Evolutionary conservation across 1,284 basidiomycete species (phyloP), one percentile per base, ranked within the genome.

Genomic region (Rhodotorula sp.): DNA sequence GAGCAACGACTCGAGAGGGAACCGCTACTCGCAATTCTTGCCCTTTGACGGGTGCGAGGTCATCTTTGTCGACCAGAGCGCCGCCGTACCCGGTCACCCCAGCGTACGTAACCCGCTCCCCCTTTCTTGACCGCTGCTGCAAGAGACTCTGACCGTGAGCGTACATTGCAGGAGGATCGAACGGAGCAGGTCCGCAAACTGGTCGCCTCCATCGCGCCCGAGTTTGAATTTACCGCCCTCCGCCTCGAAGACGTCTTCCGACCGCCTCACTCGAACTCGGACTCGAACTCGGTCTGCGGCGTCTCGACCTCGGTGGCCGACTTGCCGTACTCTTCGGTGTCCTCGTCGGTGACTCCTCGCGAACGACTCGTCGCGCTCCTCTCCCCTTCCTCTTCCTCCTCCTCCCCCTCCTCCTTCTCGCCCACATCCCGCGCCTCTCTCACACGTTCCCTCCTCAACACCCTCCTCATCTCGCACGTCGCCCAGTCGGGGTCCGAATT

Each of bases 51-150:
- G 47, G 14, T 58, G 62, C 28, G 62, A 67, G 50, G 65, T 73
- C 8, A 62, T 72, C 21, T 73, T 54, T 34, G 60, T 75, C 31
- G 74, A 75, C 28, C 67, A 73, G 65, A 67, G 61, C 34, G 55
- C 62, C 34, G 55, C 62, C 19, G 61, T 65, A 1, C 55, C 65
- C 2, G 70, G 61, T 0, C 60, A 34, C 28, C 28, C 15, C 26
- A 64, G 50, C 18, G 74, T 70, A 31, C n/a, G 73, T 59, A 12
- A 8, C 12, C n/a, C 6, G 14, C 14, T 34, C 12, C 26, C 15
- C 14, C 15, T 15, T 48, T 3, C 28, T 3, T 26, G 38, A 43
- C 38, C 14, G 1, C 14, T 55, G 15, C 26, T 16, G 19, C 31
- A 18, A 55, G 28, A 15, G 23, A 26, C 47, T 15, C 47, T 15